Evolutionary conservation across 768 basidiomycete genomes (phyloP).

Genomic region (Mycena haematopus): DNA sequence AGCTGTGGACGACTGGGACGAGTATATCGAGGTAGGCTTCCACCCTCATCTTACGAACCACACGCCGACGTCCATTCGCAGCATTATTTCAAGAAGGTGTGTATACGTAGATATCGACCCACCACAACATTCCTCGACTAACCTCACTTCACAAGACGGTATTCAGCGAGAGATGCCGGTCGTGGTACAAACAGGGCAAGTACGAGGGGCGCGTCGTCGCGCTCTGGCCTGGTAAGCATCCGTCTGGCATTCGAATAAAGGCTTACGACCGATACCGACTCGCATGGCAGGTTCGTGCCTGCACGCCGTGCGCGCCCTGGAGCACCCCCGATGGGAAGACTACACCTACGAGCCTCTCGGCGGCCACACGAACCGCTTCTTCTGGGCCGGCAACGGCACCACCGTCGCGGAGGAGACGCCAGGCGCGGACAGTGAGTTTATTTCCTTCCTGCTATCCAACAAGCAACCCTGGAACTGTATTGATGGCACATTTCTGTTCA

Average conservation of each 20-base stretch:
- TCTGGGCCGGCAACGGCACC: conserved; percentile 69
- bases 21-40: conserved; percentile 55
- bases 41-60: not conserved
- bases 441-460: not conserved
- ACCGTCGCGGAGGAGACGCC: conserved; percentile 56
- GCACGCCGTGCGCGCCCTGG: conserved; percentile 55
- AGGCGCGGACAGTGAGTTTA: conserved; percentile 43
- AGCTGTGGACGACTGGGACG: conserved; percentile 68
- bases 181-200: conserved; percentile 70
- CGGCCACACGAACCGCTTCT: conserved; percentile 52
- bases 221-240: conserved; percentile 61
- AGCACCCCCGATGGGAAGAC: conserved; percentile 70
- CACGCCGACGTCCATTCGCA: conserved; percentile 4
- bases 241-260: not conserved
- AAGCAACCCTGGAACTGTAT: too few species aligned
- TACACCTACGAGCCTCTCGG: conserved; percentile 58
- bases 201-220: conserved; percentile 63
- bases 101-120: too few species aligned
- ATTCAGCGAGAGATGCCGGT: conserved; percentile 61
- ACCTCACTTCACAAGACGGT: conserved; percentile 50
- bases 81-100: conserved; percentile 37
- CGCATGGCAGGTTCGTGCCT: conserved; percentile 61
- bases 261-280: too few species aligned
- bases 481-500: conserved; percentile 27
- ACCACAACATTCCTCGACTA: conserved; percentile 24